These are phyloP conservation scores for Myotisia sp. DNA, from an alignment of 2,329 filamentous ascomycete species.

Conservation along the genomic window DNA sequence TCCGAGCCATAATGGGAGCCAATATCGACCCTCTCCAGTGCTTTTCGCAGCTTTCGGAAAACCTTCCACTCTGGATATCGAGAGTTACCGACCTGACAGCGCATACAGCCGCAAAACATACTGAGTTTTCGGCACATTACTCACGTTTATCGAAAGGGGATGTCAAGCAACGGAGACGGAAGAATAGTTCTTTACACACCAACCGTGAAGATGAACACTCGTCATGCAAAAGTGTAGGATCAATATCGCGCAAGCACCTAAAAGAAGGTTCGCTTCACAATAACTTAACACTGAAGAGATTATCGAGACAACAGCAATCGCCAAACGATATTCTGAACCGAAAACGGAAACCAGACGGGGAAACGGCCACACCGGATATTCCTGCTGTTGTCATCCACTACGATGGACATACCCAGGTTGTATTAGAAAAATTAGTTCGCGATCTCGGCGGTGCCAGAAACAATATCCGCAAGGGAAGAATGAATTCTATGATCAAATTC, in stretches of 20 bases:
- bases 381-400: constrained; percentile 66
- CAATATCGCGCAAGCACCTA: neutral
- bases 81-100: constrained; percentile 29
- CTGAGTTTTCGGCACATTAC: constrained; percentile 32
- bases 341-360: constrained; percentile 16
- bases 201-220: constrained; percentile 19
- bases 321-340: constrained; percentile 15
- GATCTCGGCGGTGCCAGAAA: constrained; percentile 69
- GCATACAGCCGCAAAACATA: constrained; percentile 28
- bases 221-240: constrained; percentile 2
- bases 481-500: constrained; percentile 26
- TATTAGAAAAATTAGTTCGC: constrained; percentile 70
- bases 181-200: constrained; percentile 31
- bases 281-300: constrained; percentile 6
- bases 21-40: constrained; percentile 31
- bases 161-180: constrained; percentile 20
- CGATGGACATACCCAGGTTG: constrained; percentile 69
- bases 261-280: constrained; percentile 4
- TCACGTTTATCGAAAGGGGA: constrained; percentile 20
- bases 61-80: constrained; percentile 32
- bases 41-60: constrained; percentile 32
- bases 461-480: constrained; percentile 72
- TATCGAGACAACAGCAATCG: constrained; percentile 7
- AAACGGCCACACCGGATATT: constrained; percentile 1
- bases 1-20: constrained; percentile 1